Conservation (phyloP, 2,329 filamentous ascomycete genomes). For the Talaromyces sp. region DNA sequence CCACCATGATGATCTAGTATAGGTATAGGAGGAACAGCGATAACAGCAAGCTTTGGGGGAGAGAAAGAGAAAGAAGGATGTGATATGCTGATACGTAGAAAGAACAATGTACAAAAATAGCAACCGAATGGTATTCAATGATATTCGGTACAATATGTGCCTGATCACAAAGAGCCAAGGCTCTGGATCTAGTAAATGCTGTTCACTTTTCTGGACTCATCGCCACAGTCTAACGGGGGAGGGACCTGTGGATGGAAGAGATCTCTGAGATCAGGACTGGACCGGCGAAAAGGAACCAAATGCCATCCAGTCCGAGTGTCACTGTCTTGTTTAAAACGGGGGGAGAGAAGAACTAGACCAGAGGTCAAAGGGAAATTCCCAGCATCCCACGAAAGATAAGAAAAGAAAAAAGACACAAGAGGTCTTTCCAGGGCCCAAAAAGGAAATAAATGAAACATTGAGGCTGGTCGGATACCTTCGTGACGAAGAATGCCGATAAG, state of each 20-base stretch:
- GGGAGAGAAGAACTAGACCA: constrained; percentile 4
- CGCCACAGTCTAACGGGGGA: constrained; percentile 21
- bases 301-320: constrained; percentile 31
- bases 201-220: constrained; percentile 33
- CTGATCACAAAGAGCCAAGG: constrained; percentile 19
- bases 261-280: constrained; percentile 25
- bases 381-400: background rate
- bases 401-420: background rate
- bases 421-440: background rate
- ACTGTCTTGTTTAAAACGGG: constrained; percentile 12
- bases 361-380: background rate
- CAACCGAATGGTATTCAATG: constrained; percentile 1
- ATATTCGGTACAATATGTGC: constrained; percentile 26
- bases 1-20: background rate
- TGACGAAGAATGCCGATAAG: background rate
- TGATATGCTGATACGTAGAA: too few species aligned
- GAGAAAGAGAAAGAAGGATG: background rate
- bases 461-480: background rate
- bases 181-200: constrained; percentile 21
- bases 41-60: background rate
- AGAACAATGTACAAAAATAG: background rate
- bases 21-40: background rate
- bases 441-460: constrained; percentile 1
- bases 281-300: constrained; percentile 34
- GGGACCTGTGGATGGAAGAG: constrained; percentile 22